Percentiles rank a stretch among this genome's conserved stretches.
Conservation (phyloP, 2,329 filamentous ascomycete genomes). For the Stagonosporopsis cucurbitacearum region DNA sequence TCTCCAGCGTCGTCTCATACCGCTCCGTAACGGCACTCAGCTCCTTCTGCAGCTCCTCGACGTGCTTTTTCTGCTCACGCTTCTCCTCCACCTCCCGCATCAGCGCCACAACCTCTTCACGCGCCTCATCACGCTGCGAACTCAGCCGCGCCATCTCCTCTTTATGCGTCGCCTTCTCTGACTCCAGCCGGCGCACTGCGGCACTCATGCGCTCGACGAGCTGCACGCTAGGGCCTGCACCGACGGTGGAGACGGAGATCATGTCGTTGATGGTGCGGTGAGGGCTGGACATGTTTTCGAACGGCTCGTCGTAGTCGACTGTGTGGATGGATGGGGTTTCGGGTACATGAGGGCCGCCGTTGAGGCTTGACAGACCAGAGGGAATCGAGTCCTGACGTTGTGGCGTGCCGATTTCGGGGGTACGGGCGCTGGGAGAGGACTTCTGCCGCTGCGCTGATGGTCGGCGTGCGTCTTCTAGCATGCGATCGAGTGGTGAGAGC, state of each 20-base stretch:
- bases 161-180: slow-evolving; percentile 84
- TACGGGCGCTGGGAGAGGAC: slow-evolving; percentile 37
- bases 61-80: slow-evolving; percentile 64
- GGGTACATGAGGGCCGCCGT: slow-evolving; percentile 42
- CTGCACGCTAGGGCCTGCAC: slow-evolving; percentile 90
- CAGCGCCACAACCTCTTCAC: slow-evolving; percentile 86
- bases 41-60: slow-evolving; percentile 71
- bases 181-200: slow-evolving; percentile 87
- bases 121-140: slow-evolving; percentile 87
- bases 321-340: slow-evolving; percentile 57
- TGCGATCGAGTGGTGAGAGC: slow-evolving; percentile 45
- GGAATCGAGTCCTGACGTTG: slow-evolving; percentile 46
- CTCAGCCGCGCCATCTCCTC: slow-evolving; percentile 84
- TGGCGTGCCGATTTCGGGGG: slow-evolving; percentile 47
- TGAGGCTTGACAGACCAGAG: slow-evolving; percentile 43
- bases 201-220: slow-evolving; percentile 96
- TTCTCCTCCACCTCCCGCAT: slow-evolving; percentile 86
- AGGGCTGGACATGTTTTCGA: slow-evolving; percentile 65
- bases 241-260: slow-evolving; percentile 86
- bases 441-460: slow-evolving; percentile 44
- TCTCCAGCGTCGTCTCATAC: slow-evolving; percentile 90
- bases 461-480: slow-evolving; percentile 47
- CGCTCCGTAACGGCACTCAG: slow-evolving; percentile 73
- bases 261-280: slow-evolving; percentile 74
- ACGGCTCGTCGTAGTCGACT: slow-evolving; percentile 56